phyloP scores from a whole-genome alignment of 2,329 filamentous ascomycete species.

The Colletotrichum brevisporum region DNA sequence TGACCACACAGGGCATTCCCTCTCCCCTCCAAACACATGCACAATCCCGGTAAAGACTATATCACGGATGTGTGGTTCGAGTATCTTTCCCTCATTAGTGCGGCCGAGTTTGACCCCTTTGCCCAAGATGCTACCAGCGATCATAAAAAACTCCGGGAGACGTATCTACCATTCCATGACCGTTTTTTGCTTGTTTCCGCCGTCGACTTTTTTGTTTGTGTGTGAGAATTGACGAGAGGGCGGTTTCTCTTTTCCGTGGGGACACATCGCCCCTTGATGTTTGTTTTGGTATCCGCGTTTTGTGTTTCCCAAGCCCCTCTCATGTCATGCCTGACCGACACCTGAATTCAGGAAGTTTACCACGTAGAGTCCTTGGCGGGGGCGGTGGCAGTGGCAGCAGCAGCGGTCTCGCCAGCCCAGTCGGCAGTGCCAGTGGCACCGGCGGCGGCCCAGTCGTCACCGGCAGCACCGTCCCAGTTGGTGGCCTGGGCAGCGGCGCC shows the following conservation, averaged over 20 bases:
- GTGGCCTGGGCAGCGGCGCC: conserved; percentile 72
- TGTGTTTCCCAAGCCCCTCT: conserved; percentile 15
- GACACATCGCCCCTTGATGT: conserved; percentile 16
- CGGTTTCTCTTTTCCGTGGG: too few species aligned
- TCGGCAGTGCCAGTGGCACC: conserved; percentile 67
- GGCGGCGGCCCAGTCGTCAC: conserved; percentile 72
- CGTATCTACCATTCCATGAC: conserved; percentile 46
- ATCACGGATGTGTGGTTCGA: conserved; percentile 56
- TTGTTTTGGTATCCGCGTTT: conserved; percentile 21
- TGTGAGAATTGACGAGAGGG: conserved; percentile 27
- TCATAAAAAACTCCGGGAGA: conserved; percentile 42
- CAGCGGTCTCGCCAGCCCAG: conserved; percentile 75
- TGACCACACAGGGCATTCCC: conserved; percentile 98
- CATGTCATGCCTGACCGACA: conserved; percentile 30
- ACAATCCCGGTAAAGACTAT: conserved; percentile 40
- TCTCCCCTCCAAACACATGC: conserved; percentile 60
- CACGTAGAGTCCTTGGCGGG: conserved; percentile 63
- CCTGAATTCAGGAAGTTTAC: conserved; percentile 53
- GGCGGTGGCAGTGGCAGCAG: conserved; percentile 66
- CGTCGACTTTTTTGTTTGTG: conserved; percentile 7
- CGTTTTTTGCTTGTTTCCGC: conserved; percentile 32
- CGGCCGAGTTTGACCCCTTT: conserved; percentile 71
- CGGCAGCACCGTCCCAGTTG: conserved; percentile 71
- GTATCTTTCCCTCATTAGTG: conserved; percentile 99
- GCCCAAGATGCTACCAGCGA: conserved; percentile 40